Conservation (phyloP, 2,329 filamentous ascomycete species). For the Magnaporthiopsis incrustans region DNA sequence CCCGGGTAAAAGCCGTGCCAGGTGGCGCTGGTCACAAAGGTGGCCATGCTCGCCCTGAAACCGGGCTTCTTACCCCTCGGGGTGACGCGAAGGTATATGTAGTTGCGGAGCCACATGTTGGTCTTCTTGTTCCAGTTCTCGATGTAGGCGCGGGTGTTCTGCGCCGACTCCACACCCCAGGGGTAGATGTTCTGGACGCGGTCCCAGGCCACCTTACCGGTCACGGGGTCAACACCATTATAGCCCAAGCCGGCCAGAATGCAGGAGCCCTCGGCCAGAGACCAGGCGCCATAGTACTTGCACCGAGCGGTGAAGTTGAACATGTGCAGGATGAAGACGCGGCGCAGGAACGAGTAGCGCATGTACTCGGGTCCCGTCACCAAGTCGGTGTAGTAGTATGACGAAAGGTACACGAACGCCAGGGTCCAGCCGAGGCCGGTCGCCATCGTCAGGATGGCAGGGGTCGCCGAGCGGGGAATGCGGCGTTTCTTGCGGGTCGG, state of each 20-base stretch:
- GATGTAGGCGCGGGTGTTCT: constrained; percentile 88
- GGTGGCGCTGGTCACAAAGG: constrained; percentile 87
- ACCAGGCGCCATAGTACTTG: constrained; percentile 98
- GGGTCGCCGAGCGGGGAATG: constrained; percentile 84
- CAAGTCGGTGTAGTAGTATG: constrained; percentile 55
- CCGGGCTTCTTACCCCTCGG: constrained; percentile 93
- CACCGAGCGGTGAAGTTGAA: constrained; percentile 72
- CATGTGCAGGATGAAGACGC: constrained; percentile 76
- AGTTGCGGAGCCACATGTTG: constrained; percentile 93
- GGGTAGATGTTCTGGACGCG: constrained; percentile 85
- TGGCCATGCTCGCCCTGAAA: constrained; percentile 88
- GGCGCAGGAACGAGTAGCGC: constrained; percentile 58
- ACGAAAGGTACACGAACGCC: constrained; percentile 64
- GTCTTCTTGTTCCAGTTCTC: constrained; percentile 98
- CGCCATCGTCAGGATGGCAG: constrained; percentile 68
- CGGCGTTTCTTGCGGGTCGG: constrained; percentile 82
- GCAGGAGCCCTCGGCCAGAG: constrained; percentile 84
- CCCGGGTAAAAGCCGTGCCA: constrained; percentile 99
- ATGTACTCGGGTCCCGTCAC: constrained; percentile 60
- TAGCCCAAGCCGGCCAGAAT: constrained; percentile 91
- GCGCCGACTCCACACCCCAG: constrained; percentile 76
- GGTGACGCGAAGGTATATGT: constrained; percentile 90
- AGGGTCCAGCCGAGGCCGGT: constrained; percentile 73
- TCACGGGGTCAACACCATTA: constrained; percentile 80
- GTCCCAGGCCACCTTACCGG: constrained; percentile 83